Base-by-base conservation (phyloP, 805 yeast genomes). In the Candida verbasci region DNA sequence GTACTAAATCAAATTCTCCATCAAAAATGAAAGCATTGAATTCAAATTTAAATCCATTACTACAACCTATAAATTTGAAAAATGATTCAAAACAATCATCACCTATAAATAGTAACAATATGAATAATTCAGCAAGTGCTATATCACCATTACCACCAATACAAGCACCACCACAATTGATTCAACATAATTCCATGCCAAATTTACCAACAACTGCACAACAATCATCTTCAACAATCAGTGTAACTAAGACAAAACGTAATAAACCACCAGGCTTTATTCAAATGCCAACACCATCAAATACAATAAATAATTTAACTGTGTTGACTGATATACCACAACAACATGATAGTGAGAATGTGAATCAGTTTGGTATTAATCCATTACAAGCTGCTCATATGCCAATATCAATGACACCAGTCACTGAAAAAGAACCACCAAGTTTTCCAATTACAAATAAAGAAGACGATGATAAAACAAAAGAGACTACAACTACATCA, bases 371-470 rank as follows among this genome's bases (percentile, higher is more conserved):
- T 66, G 85, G 89, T 34, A 68, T 79, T 48, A 70, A 78, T 52
- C 72, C 79, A 1, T 58, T 72, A 11, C 71, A 68, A 22, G 67
- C 74, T 3, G 63, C 70, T 6, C 58, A 62, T 38, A 54, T 73
- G 3, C 79, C 86, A 1, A 62, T 79, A 47, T 76, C 86, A 0
- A 84, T 85, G 93, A 85, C 94, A 0, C 94, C 93, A 2, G 78
- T 84, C 4, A 72, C 86, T 2, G 94, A 85, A 46, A 79, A 56
- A 37, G 70, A 66, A 20, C 41, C 43, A 17, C 31, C 39, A 6
- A 41, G 35, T 20, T 39, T 46, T 11, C 21, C 39, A n/a, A 31
- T 37, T 11, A 31, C 22, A 8, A 37, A 37, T 12, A 39, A 41
- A 9, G 40, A 35, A 4, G 39, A 38, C 3, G 45, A 43, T 10